A percentile compares a stretch with the other conserved stretches of the same genome.
Conservation (phyloP, 140 eudicot species). For the Cichorium intybus region DNA sequence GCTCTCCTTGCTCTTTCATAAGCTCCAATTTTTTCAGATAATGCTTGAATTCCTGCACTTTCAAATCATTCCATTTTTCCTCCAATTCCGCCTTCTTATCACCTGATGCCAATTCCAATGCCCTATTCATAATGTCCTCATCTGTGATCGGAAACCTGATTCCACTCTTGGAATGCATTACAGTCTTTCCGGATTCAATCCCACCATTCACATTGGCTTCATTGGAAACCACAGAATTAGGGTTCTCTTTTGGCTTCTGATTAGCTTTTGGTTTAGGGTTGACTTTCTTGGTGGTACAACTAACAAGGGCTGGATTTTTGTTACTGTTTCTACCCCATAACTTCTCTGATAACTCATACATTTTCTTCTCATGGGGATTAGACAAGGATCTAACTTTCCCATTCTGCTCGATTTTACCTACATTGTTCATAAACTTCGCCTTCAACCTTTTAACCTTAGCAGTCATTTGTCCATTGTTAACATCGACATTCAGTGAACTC, state of each 20-base stretch:
- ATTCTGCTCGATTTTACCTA: slow-evolving; percentile 18
- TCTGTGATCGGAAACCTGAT: slow-evolving; percentile 4
- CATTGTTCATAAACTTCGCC: slow-evolving; percentile 39
- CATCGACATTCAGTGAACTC: slow-evolving; percentile 40
- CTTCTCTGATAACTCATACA: slow-evolving; percentile 42
- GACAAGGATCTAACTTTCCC: slow-evolving; percentile 31
- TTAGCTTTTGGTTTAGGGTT: slow-evolving; percentile 5
- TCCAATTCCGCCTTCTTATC: slow-evolving; percentile 29
- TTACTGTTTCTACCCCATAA: slow-evolving; percentile 42
- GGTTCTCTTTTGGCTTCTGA: neutral
- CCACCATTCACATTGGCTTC: too few species aligned
- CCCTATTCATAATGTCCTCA: slow-evolving; percentile 19
- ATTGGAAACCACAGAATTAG: neutral
- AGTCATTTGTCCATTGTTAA: slow-evolving; percentile 36
- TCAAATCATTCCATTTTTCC: slow-evolving; percentile 28
- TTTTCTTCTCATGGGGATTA: slow-evolving; percentile 41
- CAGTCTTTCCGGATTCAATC: neutral
- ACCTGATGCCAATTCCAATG: slow-evolving; percentile 14
- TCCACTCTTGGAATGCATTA: neutral
- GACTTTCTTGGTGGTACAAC: neutral
- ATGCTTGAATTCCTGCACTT: slow-evolving; percentile 23
- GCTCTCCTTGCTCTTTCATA: slow-evolving; percentile 11
- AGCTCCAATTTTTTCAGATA: slow-evolving; percentile 19
- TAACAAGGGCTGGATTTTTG: neutral
- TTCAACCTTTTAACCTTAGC: slow-evolving; percentile 48